Percentiles rank a stretch among this genome's conserved stretches.
Evolutionary conservation across 1,284 basidiomycete species (phyloP).

Genomic region (Ceratobasidium papillatum): DNA sequence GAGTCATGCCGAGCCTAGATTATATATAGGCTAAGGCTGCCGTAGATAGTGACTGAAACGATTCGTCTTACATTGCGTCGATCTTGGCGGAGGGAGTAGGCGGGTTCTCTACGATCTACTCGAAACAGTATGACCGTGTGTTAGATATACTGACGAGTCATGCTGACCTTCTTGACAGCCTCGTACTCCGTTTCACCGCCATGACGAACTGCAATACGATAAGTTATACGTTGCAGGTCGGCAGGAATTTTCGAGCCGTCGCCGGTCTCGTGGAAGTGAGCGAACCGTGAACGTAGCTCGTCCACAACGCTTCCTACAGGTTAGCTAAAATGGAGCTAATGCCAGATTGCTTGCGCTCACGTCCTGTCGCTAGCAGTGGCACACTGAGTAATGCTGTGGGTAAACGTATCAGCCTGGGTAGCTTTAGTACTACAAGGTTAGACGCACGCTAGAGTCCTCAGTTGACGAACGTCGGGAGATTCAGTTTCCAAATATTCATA

Average conservation of each 20-base stretch:
- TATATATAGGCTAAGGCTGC: neutral
- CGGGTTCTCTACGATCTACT: conserved; percentile 57
- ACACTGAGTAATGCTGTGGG: conserved; percentile 63
- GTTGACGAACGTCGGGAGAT: conserved; percentile 71
- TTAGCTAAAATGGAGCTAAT: neutral
- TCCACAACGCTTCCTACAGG: conserved; percentile 64
- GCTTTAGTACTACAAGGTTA: neutral
- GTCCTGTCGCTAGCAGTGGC: conserved; percentile 67
- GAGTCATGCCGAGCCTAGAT: neutral
- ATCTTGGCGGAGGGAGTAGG: conserved; percentile 74
- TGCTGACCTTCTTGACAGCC: conserved; percentile 72
- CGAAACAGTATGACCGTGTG: neutral
- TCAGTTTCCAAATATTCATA: conserved; percentile 79
- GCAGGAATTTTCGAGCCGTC: conserved; percentile 83
- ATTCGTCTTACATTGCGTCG: conserved; percentile 67
- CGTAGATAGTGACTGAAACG: neutral
- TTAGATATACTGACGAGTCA: conserved; percentile 45
- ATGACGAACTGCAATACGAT: conserved; percentile 65
- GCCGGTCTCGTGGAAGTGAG: conserved; percentile 70
- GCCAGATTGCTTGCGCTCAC: conserved; percentile 51
- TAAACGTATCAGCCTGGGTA: neutral
- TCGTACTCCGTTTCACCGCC: conserved; percentile 84
- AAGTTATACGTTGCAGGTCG: conserved; percentile 70
- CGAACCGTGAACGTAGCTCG: conserved; percentile 79
- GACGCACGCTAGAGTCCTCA: conserved; percentile 63